Evolutionary conservation across 1,139 yeast genomes (phyloP).

Genomic region (Saccharomyces hybrid): DNA sequence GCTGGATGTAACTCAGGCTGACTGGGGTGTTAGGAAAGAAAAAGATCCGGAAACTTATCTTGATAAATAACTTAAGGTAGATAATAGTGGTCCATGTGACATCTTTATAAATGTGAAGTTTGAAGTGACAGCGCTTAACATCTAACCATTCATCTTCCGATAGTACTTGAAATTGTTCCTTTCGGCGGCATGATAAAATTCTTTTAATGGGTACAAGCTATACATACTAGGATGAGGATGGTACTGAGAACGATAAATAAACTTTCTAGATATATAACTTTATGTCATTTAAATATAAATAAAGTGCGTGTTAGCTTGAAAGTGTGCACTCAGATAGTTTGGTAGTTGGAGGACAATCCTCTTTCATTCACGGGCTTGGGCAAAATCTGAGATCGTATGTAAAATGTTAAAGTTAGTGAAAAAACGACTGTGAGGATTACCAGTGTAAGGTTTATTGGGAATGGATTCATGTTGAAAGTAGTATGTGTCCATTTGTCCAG

Average conservation of each 20-base stretch:
- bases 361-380: background rate
- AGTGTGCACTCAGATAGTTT: background rate
- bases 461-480: slow-evolving; percentile 62
- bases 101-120: background rate
- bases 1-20: slow-evolving; percentile 57
- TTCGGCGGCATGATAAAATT: background rate
- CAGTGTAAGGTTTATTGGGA: slow-evolving; percentile 59
- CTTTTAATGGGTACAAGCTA: background rate
- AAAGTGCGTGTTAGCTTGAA: background rate
- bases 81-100: background rate
- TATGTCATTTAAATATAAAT: background rate
- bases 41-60: slow-evolving; percentile 19
- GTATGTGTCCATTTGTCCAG: slow-evolving; percentile 67
- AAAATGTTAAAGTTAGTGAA: slow-evolving; percentile 4
- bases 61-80: background rate
- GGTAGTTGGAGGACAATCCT: background rate
- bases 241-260: too few species aligned
- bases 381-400: background rate
- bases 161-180: background rate
- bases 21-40: slow-evolving; percentile 39
- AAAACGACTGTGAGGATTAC: slow-evolving; percentile 28
- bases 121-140: background rate
- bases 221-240: background rate
- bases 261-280: background rate
- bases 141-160: background rate